Evolutionary conservation across 2,329 filamentous ascomycete species (phyloP).

Genomic region (Pyrenophora teres): DNA sequence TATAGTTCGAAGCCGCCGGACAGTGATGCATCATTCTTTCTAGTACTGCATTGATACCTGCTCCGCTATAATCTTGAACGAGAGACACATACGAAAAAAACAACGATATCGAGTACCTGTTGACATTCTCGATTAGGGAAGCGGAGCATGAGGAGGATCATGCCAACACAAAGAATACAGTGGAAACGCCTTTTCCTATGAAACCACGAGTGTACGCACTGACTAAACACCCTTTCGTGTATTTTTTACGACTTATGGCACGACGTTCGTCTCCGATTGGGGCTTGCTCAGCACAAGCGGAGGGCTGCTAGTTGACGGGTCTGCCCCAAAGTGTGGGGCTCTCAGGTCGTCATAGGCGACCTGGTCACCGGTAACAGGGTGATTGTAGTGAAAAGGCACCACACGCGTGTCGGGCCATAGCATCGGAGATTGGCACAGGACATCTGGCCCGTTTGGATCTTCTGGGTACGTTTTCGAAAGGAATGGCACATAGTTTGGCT

Average conservation of each 20-base stretch:
- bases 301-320: slow-evolving; percentile 48
- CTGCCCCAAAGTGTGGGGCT: slow-evolving; percentile 54
- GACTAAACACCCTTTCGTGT: too few species aligned
- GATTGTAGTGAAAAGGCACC: slow-evolving; percentile 59
- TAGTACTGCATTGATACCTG: slow-evolving; percentile 30
- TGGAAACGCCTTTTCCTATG: too few species aligned
- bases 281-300: slow-evolving; percentile 49
- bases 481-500: slow-evolving; percentile 60
- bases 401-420: slow-evolving; percentile 62
- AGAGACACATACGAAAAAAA: too few species aligned
- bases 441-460: slow-evolving; percentile 58
- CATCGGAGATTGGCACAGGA: slow-evolving; percentile 59
- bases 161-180: too few species aligned
- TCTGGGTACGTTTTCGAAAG: slow-evolving; percentile 56
- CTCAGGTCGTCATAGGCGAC: slow-evolving; percentile 55
- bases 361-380: slow-evolving; percentile 56
- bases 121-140: too few species aligned
- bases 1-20: slow-evolving; percentile 30
- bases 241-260: background rate
- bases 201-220: too few species aligned
- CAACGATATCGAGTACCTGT: too few species aligned
- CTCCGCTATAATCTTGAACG: slow-evolving; percentile 35
- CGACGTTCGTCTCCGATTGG: slow-evolving; percentile 20
- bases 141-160: too few species aligned
- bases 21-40: slow-evolving; percentile 23